Evolutionary conservation across 768 basidiomycete species (phyloP).

Genomic region (Crucibulum laeve): DNA sequence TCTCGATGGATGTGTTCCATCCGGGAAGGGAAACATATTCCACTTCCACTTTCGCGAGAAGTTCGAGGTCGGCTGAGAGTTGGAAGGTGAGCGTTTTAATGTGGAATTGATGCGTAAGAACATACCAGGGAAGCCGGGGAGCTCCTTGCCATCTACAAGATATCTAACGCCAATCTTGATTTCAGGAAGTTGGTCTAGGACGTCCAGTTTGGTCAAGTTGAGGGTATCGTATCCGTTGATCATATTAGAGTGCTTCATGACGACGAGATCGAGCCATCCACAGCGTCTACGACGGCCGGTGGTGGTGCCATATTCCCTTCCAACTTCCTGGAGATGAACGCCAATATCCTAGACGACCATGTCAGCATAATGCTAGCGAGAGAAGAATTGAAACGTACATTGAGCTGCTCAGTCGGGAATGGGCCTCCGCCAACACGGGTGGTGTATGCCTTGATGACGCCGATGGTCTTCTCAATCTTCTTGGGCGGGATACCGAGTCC

Average conservation of each 20-base stretch:
- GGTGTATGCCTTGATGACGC: constrained; percentile 97
- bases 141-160: constrained; percentile 67
- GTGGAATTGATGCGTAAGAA: constrained; percentile 8
- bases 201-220: constrained; percentile 95
- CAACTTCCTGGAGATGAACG: constrained; percentile 88
- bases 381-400: constrained; percentile 42
- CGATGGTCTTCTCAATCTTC: constrained; percentile 79
- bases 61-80: constrained; percentile 73
- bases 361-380: not conserved
- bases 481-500: constrained; percentile 96
- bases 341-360: constrained; percentile 59
- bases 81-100: not conserved
- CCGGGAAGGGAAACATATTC: constrained; percentile 87
- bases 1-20: constrained; percentile 79
- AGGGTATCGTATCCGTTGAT: constrained; percentile 95
- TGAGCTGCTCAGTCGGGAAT: constrained; percentile 94
- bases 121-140: constrained; percentile 85
- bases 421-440: constrained; percentile 98
- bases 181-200: constrained; percentile 79
- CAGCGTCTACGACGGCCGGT: constrained; percentile 91
- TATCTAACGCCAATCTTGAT: constrained; percentile 89
- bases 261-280: constrained; percentile 97
- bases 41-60: constrained; percentile 76
- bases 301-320: constrained; percentile 86
- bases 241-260: constrained; percentile 85